Evolutionary conservation across 73 alveolate species (phyloP).

Genomic region (Paramecium tetraurelia): DNA sequence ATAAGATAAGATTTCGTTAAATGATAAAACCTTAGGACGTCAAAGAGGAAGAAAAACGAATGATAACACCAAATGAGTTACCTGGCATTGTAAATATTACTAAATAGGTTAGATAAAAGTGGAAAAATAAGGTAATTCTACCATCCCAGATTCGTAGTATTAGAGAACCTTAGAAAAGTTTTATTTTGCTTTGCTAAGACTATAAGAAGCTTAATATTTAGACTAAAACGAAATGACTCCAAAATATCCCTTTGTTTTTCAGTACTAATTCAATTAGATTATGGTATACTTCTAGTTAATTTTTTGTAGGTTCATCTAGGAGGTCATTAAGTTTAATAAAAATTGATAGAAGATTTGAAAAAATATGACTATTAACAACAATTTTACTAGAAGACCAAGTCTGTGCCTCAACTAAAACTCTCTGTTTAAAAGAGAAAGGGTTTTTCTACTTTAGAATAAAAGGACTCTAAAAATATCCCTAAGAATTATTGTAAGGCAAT

Average conservation of each 20-base stretch:
- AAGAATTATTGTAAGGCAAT: constrained; percentile 44
- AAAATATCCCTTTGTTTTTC: not conserved
- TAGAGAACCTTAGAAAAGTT: not conserved
- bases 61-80: not conserved
- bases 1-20: not conserved
- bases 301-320: not conserved
- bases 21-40: not conserved
- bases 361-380: not conserved
- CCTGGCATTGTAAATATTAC: not conserved
- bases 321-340: not conserved
- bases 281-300: not conserved
- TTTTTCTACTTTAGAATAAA: not conserved
- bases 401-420: not conserved
- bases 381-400: not conserved
- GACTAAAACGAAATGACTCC: not conserved
- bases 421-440: not conserved
- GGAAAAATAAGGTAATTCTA: not conserved
- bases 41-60: not conserved
- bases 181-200: not conserved
- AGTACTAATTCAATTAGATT: not conserved
- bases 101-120: not conserved
- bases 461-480: constrained; percentile 32
- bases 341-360: not conserved
- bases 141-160: not conserved
- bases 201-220: not conserved